A percentile compares a stretch with the other conserved stretches of the same genome.
Evolutionary conservation across 139 green algal species (phyloP).

Genomic region (Klebsormidium nitens): DNA sequence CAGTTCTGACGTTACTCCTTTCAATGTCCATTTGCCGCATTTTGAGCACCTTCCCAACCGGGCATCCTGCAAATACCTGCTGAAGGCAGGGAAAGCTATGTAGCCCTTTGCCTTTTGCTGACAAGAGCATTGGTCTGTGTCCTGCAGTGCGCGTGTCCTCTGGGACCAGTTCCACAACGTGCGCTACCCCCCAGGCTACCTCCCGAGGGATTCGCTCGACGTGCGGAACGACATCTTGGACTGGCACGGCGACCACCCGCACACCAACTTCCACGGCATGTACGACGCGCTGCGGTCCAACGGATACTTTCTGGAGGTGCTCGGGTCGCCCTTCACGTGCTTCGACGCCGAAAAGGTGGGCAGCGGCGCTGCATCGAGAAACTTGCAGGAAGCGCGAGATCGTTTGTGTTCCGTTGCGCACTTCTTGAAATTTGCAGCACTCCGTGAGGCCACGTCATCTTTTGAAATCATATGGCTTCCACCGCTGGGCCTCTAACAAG

Average conservation of each 20-base stretch:
- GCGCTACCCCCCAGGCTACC: constrained; percentile 92
- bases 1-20: too few relatives aligned
- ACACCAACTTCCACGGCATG: constrained; percentile 93
- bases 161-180: constrained; percentile 96
- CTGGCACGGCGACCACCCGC: constrained; percentile 97
- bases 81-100: too few relatives aligned
- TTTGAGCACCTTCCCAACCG: too few relatives aligned
- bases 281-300: constrained; percentile 65
- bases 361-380: constrained; percentile 16
- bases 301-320: constrained; percentile 77
- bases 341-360: constrained; percentile 66
- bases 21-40: too few relatives aligned
- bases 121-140: too few relatives aligned
- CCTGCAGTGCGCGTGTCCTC: constrained; percentile 73
- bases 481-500: too few relatives aligned
- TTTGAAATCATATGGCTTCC: too few relatives aligned
- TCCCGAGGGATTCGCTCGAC: constrained; percentile 84
- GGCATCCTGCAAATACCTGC: too few relatives aligned
- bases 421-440: too few relatives aligned
- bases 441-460: too few relatives aligned
- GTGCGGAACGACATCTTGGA: constrained; percentile 85
- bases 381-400: too few relatives aligned
- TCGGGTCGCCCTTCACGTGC: constrained; percentile 85
- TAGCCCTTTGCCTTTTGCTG: too few relatives aligned
- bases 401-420: constrained; percentile 1